These are phyloP conservation scores for Metschnikowia chrysomelidarum DNA, from an alignment of 805 yeast species.

Conservation along the genomic window DNA sequence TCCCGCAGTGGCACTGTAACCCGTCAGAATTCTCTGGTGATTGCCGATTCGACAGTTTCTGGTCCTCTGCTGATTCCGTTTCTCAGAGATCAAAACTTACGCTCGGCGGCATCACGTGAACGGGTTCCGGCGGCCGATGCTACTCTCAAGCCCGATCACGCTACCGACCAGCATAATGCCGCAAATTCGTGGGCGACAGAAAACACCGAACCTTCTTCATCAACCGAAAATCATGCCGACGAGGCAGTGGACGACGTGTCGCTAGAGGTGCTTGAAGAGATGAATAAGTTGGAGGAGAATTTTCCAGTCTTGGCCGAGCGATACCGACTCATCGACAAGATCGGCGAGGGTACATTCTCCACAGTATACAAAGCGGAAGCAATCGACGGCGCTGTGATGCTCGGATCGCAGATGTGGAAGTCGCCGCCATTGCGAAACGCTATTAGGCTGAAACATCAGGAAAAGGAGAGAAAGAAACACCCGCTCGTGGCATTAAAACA, in stretches of 20 bases:
- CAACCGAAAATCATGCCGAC: not conserved
- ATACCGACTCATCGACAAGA: conserved; percentile 53
- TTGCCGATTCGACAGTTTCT: not conserved
- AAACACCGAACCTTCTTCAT: no score
- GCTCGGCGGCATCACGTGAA: conserved; percentile 8
- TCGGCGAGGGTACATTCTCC: conserved; percentile 68
- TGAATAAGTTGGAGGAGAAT: conserved; percentile 49
- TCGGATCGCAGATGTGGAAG: conserved; percentile 43
- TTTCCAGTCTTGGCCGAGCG: conserved; percentile 52
- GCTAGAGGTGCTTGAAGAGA: conserved; percentile 54
- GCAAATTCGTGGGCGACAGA: no score
- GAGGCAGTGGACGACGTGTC: conserved; percentile 48
- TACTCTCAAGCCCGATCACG: no score
- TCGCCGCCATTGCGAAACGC: conserved; percentile 41
- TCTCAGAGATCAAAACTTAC: conserved; percentile 19
- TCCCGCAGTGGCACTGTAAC: conserved; percentile 6
- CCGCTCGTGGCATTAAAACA: conserved; percentile 83
- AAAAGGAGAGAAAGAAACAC: conserved; percentile 29
- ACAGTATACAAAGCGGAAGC: conserved; percentile 64
- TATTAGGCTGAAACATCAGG: conserved; percentile 8
- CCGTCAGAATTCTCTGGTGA: conserved; percentile 1
- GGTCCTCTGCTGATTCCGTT: conserved; percentile 9
- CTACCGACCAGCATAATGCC: no score
- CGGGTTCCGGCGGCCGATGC: conserved; percentile 2
- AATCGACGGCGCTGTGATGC: conserved; percentile 35